These are phyloP conservation scores for Nannochloropsis granulata DNA, from an alignment of 108 stramenopile species.

Conservation along the genomic window DNA sequence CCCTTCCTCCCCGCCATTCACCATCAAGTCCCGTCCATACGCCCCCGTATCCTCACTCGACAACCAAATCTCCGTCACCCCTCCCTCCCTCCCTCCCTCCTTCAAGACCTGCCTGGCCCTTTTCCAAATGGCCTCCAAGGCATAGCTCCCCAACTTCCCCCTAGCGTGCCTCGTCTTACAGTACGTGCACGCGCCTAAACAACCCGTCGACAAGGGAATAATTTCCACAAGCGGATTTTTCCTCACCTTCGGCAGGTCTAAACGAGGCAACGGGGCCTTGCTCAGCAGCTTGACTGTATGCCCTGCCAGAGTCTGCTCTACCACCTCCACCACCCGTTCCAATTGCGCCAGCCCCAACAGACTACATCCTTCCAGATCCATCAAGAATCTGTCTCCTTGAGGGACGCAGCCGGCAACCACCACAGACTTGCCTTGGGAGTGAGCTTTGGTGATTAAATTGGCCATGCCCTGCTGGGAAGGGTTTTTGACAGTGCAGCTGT, in stretches of 20 bases:
- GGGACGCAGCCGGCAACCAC: slow-evolving; percentile 43
- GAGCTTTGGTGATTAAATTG: slow-evolving; percentile 5
- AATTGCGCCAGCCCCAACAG: slow-evolving; percentile 35
- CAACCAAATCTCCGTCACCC: slow-evolving; percentile 40
- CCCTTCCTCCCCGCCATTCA: neutral
- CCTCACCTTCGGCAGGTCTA: slow-evolving; percentile 42
- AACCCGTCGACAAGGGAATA: slow-evolving; percentile 39
- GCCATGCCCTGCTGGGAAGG: slow-evolving; percentile 30
- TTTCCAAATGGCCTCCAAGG: slow-evolving; percentile 7
- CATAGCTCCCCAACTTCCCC: slow-evolving; percentile 36
- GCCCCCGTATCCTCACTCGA: slow-evolving; percentile 42
- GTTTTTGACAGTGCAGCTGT: slow-evolving; percentile 44
- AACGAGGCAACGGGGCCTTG: slow-evolving; percentile 10
- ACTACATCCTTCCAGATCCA: slow-evolving; percentile 5
- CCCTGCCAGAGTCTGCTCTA: slow-evolving; percentile 24
- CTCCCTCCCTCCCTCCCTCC: slow-evolving; percentile 33
- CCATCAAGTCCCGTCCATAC: slow-evolving; percentile 31
- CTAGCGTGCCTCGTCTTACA: slow-evolving; percentile 43
- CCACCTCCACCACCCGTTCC: slow-evolving; percentile 34
- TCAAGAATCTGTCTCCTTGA: slow-evolving; percentile 28
- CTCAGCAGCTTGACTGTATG: slow-evolving; percentile 26
- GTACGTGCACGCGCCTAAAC: slow-evolving; percentile 42
- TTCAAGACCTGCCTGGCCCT: slow-evolving; percentile 4
- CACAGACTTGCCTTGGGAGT: neutral
- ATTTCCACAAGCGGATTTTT: slow-evolving; percentile 36